These are phyloP conservation scores for Pelargonium fulgidum DNA, from an alignment of 441 rosid species.

Conservation along the genomic window DNA sequence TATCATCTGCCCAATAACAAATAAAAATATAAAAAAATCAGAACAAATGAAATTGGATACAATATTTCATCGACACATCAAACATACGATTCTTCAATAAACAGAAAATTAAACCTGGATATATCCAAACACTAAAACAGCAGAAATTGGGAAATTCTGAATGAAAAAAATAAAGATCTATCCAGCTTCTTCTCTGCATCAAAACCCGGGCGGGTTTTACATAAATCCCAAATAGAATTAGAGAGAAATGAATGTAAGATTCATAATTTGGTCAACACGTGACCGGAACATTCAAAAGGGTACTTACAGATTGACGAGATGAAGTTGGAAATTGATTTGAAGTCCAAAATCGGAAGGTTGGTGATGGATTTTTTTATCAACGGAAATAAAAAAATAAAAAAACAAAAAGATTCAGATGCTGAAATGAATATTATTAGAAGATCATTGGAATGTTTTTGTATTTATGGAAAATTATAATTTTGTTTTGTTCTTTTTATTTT, in stretches of 20 bases:
- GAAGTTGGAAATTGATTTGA: background rate
- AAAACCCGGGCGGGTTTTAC: background rate
- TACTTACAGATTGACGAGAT: conserved; percentile 1
- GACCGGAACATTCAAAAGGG: background rate
- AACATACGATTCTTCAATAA: background rate
- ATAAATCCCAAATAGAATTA: background rate
- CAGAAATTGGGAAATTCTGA: background rate
- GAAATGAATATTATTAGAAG: too few relatives aligned
- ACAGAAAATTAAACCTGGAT: conserved; percentile 7
- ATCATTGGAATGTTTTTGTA: too few relatives aligned
- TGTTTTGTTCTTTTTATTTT: too few relatives aligned
- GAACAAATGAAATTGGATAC: background rate
- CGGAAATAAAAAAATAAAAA: too few relatives aligned
- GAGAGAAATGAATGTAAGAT: background rate
- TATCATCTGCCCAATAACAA: background rate
- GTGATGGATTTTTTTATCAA: background rate
- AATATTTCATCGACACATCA: background rate
- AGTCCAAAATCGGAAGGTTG: conserved; percentile 2
- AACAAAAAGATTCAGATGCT: too few relatives aligned
- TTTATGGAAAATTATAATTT: too few relatives aligned
- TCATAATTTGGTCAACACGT: background rate
- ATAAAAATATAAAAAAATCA: background rate
- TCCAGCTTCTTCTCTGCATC: conserved; percentile 18
- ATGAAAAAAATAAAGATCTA: background rate
- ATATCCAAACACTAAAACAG: conserved; percentile 9